Evolutionary conservation across 2,329 filamentous ascomycete species (phyloP).

Genomic region (Aspergillus pseudoglaucus): DNA sequence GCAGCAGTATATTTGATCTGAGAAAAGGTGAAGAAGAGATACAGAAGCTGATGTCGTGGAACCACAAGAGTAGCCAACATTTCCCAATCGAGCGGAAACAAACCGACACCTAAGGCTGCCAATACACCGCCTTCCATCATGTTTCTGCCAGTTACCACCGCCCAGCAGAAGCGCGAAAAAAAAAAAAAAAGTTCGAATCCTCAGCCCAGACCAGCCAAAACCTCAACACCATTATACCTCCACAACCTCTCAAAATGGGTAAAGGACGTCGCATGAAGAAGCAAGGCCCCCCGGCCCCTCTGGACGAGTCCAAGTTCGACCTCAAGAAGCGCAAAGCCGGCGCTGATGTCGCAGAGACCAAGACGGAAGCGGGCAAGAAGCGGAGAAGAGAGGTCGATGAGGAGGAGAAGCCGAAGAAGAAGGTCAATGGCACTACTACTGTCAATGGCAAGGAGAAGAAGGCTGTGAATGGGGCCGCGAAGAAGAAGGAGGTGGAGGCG

Average conservation of each 20-base stretch:
- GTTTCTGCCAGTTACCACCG: conserved; percentile 22
- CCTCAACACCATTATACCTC: conserved; percentile 10
- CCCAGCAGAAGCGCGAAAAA: conserved; percentile 21
- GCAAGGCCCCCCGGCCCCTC: conserved; percentile 75
- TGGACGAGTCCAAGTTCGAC: conserved; percentile 64
- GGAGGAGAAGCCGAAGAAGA: conserved; percentile 37
- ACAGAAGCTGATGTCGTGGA: conserved; percentile 1
- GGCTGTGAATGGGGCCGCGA: conserved; percentile 11
- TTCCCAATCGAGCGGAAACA: conserved; percentile 16
- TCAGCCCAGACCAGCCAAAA: conserved; percentile 6
- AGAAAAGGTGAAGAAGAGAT: too few relatives aligned
- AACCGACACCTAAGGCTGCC: conserved; percentile 2
- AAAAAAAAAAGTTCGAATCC: conserved; percentile 22
- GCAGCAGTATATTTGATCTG: too few relatives aligned
- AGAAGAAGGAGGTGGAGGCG: conserved; percentile 24
- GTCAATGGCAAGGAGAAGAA: conserved; percentile 29
- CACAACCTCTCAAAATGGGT: conserved; percentile 59
- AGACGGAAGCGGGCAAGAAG: conserved; percentile 57
- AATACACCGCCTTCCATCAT: conserved; percentile 15
- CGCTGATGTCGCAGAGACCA: conserved; percentile 55
- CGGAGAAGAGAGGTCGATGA: conserved; percentile 49
- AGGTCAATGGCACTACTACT: conserved; percentile 24
- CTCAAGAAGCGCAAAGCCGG: conserved; percentile 77
- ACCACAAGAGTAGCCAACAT: conserved; percentile 1
- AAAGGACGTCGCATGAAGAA: conserved; percentile 90